These are phyloP conservation scores for Annulohypoxylon maeteangense DNA, from an alignment of 495 filamentous ascomycete species.

Conservation along the genomic window DNA sequence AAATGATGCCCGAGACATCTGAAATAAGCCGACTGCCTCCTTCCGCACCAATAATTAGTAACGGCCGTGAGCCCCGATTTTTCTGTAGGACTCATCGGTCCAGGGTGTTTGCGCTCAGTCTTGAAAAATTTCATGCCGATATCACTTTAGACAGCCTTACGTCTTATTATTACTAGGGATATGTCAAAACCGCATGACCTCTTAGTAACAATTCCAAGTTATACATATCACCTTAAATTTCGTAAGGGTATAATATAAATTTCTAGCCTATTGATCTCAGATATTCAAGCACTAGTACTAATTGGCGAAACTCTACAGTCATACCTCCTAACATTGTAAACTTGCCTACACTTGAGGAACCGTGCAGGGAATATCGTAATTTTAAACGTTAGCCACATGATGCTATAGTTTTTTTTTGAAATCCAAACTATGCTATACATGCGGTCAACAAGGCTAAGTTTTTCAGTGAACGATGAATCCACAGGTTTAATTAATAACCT, in stretches of 20 bases:
- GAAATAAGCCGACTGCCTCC: constrained; percentile 31
- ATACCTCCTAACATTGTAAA: not conserved
- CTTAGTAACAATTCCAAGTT: not conserved
- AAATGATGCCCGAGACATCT: constrained; percentile 33
- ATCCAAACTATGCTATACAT: not conserved
- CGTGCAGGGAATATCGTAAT: constrained; percentile 2
- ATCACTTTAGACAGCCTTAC: not conserved
- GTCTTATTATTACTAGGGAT: not conserved
- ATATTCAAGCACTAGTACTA: not conserved
- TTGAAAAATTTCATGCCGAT: constrained; percentile 1
- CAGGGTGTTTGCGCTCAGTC: constrained; percentile 26
- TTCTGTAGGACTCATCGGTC: not conserved
- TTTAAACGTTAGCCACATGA: constrained; percentile 6
- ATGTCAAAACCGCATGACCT: not conserved
- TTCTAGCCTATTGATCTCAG: not conserved
- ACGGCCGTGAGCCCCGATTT: constrained; percentile 23
- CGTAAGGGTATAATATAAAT: not conserved
- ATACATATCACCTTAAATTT: not conserved
- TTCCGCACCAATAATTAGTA: constrained; percentile 26
- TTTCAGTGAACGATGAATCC: not conserved
- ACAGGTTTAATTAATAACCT: not conserved
- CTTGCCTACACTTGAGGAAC: not conserved
- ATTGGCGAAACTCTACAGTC: not conserved
- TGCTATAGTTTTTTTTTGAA: not conserved
- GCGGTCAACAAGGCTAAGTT: not conserved